Conservation (phyloP, 768 basidiomycete genomes). For the Paxillus rubicundulus region DNA sequence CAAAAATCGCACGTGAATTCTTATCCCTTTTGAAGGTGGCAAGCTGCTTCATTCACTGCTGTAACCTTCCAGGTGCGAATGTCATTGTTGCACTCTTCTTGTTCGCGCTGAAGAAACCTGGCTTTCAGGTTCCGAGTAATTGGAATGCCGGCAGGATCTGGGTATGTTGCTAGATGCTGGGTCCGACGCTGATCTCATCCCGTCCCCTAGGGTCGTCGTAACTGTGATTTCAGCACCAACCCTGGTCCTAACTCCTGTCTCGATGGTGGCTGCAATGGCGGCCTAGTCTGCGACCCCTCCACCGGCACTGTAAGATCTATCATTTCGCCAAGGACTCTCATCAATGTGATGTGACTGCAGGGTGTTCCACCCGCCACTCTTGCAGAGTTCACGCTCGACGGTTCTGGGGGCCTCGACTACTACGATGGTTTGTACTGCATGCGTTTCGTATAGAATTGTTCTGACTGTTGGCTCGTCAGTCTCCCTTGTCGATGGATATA, state of each 20-base stretch:
- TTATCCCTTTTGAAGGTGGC: conserved; percentile 29
- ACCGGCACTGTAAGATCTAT: conserved; percentile 44
- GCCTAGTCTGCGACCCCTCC: conserved; percentile 51
- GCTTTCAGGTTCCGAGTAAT: conserved; percentile 49
- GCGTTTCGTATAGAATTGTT: neutral
- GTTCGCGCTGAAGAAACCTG: neutral
- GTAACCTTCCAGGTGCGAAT: conserved; percentile 27
- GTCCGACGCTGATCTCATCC: neutral
- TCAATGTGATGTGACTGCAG: conserved; percentile 21
- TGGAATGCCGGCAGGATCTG: conserved; percentile 68
- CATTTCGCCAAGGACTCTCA: neutral
- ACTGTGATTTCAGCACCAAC: conserved; percentile 58
- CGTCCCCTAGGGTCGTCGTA: conserved; percentile 42
- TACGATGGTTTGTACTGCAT: conserved; percentile 53
- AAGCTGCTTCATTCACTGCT: conserved; percentile 25
- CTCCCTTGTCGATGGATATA: conserved; percentile 65
- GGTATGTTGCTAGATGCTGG: conserved; percentile 33
- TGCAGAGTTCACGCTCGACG: conserved; percentile 63
- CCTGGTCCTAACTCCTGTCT: conserved; percentile 56
- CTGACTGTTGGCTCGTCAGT: conserved; percentile 33
- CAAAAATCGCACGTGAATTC: neutral
- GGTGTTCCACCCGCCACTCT: conserved; percentile 69
- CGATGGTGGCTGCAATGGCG: conserved; percentile 69
- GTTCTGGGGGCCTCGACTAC: conserved; percentile 43
- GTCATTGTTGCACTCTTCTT: neutral